Evolutionary conservation across 371 early-diverging fungal species (phyloP), one percentile per base, ranked within the genome.

Genomic region (Ordospora pajunii): DNA sequence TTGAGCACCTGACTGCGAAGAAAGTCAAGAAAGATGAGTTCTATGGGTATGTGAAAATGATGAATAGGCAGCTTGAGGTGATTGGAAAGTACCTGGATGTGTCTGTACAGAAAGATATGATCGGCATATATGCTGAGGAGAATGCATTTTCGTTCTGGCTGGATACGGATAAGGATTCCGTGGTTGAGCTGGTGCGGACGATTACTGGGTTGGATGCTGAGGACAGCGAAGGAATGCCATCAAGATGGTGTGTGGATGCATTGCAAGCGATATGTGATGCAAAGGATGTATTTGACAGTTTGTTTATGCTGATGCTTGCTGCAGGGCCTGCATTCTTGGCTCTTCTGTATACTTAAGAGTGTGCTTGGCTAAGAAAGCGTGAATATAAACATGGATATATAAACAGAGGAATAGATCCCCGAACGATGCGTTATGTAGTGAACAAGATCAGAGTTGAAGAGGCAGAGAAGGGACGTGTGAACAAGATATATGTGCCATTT

Each of bases 11-110:
- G 25, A 70, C 72, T 40, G 43, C 68, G 22, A 37, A 44, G 23
- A 80, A 80, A 46, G 69, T 77, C 12, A 64, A 80, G 10, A 68
- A 67, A 22, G 32, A 52, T 5, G 37, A 19, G 9, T 80, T 76
- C 53, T 76, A 49, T 50, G 37, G 42, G 11, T 17, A 62, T 43
- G 66, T 80, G 11, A 48, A 58, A n/a, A 65, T 64, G 12, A 80
- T 80, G 77, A 54, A 72, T 9, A 42, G 62, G 9, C 52, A 25
- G 9, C 40, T 80, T 27, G 66, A 68, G 40, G 58, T 54, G 23
- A 67, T 80, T 19, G 25, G 9, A 46, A 11, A 25, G n/a, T 53
- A 37, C 9, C 23, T 80, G 19, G 51, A 43, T 21, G 3, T 62
- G 12, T 27, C 50, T 3, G 37, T 76, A 1, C 58, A 73, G 25